A percentile compares a stretch with the other conserved stretches of the same genome.
Evolutionary conservation across 129 eudicot genomes (phyloP).

Genomic region (Escallonia rubra): DNA sequence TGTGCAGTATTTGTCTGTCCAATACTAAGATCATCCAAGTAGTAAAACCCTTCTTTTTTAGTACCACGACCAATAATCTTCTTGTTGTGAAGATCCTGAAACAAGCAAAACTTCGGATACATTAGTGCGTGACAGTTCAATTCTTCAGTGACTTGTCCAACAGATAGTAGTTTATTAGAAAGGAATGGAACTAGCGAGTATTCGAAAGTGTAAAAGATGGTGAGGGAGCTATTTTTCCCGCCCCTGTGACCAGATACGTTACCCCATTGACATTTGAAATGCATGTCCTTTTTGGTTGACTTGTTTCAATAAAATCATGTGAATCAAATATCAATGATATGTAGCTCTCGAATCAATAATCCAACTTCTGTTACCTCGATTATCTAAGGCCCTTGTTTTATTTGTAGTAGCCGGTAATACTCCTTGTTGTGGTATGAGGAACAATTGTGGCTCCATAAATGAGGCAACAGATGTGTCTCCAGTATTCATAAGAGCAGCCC

Average conservation of each 20-base stretch:
- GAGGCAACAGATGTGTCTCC: not conserved
- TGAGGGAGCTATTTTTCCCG: not conserved
- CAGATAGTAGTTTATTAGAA: not conserved
- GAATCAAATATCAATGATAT: not conserved
- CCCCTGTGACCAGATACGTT: not conserved
- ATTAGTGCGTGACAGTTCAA: not conserved
- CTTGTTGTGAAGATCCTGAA: not conserved
- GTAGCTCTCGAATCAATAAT: not conserved
- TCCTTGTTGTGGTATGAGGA: not conserved
- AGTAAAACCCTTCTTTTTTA: too few relatives aligned
- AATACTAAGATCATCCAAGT: too few relatives aligned
- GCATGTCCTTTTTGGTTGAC: not conserved
- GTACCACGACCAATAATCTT: too few relatives aligned
- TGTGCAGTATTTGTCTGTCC: too few relatives aligned
- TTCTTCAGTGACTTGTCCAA: not conserved
- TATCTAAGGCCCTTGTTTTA: too few relatives aligned
- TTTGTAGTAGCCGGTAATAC: not conserved
- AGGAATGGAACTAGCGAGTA: not conserved
- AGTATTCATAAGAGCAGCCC: not conserved
- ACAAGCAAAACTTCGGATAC: not conserved
- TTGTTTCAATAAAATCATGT: not conserved
- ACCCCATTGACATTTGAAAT: not conserved
- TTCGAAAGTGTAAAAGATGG: not conserved
- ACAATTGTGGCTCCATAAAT: not conserved
- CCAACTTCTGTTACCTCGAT: not conserved